A percentile compares a stretch with the other conserved stretches of the same genome.
These are phyloP conservation scores for Chlorella sp. DNA, from an alignment of 139 green algal species.

Conservation along the genomic window DNA sequence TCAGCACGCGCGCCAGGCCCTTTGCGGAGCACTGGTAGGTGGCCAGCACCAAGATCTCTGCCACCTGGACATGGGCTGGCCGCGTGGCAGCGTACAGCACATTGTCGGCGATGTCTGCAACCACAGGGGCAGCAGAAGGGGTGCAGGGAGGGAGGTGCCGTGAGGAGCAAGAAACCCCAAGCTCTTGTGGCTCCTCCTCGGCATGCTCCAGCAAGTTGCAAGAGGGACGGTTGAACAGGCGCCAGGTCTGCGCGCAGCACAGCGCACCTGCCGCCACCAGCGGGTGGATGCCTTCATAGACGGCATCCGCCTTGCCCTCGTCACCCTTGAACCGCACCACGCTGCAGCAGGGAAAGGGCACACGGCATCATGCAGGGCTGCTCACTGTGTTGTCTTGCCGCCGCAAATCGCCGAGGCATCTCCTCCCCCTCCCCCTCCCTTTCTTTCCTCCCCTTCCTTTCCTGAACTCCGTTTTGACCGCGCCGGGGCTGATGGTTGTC, in stretches of 20 bases:
- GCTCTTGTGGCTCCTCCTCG: no score
- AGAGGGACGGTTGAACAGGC: no score
- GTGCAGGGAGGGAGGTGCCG: neutral
- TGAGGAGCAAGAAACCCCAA: no score
- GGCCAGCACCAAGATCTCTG: conserved; percentile 43
- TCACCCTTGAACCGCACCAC: conserved; percentile 76
- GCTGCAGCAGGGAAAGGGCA: neutral
- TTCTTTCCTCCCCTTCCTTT: no score
- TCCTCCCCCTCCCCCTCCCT: no score
- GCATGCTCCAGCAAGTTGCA: neutral
- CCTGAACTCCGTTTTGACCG: conserved; percentile 12
- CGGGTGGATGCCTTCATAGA: conserved; percentile 80
- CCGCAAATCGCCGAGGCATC: no score
- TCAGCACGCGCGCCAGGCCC: conserved; percentile 42
- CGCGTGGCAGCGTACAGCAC: conserved; percentile 80
- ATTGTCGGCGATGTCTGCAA: conserved; percentile 88
- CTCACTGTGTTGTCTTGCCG: no score
- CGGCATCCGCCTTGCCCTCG: conserved; percentile 60
- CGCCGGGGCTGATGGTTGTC: conserved; percentile 75
- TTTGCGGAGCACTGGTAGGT: conserved; percentile 52
- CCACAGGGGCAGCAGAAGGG: conserved; percentile 15
- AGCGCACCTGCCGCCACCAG: conserved; percentile 51
- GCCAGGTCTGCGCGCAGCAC: no score
- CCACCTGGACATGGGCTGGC: conserved; percentile 55
- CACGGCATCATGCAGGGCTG: no score